Base-by-base conservation (phyloP, 169 alveolate genomes). In the Cryptosporidium felis region DNA sequence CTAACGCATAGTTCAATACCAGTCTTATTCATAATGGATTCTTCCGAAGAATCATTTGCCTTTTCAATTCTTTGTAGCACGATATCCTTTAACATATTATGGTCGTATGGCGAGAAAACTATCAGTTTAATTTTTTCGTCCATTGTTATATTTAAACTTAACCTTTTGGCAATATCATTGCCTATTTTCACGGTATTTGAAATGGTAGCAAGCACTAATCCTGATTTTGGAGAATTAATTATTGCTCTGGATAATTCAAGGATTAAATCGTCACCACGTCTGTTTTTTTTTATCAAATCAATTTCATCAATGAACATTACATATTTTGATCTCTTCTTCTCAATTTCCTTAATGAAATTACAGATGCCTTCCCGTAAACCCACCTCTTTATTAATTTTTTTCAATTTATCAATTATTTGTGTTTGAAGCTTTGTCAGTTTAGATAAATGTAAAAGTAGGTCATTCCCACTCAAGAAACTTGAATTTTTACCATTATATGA, bases 1-100 rank as follows among this genome's bases (percentile, higher is more conserved):
- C 85, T 49, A 40, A 74, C 85, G 40, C 85, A 74, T 28, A 74
- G 58, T 47, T 74, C 85, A 36, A 74, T 32, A 4, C 85, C 85
- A 10, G 85, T 67, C 23, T 74, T 74, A 21, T 53, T 36, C 18
- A 74, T 30, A 9, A 40, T 26, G 2, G 40, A 28, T 32, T 42
- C 62, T 0, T 58, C 66, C 14, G 28, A 28, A 53, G 36, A 16
- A 10, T n/a, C 21, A 12, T 38, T 18, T 9, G 30, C 23, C 23
- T 61, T 47, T 16, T 36, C 21, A 8, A 61, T 61, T 41, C 80
- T 9, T 40, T 61, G 49, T 28, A 74, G 36, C 6, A 74, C 85
- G 34, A 74, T 74, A 16, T 49, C 67, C 14, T 32, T 74, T 51
- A 74, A 61, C 21, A 60, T 53, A 74, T 74, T 53, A 14, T 74